These are phyloP conservation scores for Tolypocladium sp. DNA, from an alignment of 2,329 filamentous ascomycete genomes.

Conservation along the genomic window DNA sequence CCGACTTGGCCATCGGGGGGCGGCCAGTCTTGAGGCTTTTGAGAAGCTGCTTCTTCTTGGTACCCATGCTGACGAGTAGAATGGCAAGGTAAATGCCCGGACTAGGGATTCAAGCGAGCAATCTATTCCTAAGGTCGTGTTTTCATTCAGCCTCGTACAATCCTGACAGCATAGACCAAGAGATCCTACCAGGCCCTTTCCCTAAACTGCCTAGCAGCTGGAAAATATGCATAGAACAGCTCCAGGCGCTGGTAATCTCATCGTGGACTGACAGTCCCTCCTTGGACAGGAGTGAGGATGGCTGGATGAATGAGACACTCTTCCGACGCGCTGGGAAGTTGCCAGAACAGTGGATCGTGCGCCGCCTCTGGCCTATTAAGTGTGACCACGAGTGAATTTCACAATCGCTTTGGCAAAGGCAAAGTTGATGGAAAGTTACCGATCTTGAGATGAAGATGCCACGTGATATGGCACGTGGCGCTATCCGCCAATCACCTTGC, in stretches of 20 bases:
- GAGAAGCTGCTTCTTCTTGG: slow-evolving; percentile 32
- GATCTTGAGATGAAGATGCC: too few species aligned
- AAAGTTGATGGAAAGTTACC: not conserved
- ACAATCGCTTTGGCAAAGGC: not conserved
- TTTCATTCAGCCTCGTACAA: not conserved
- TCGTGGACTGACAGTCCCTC: not conserved
- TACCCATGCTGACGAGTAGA: slow-evolving; percentile 28
- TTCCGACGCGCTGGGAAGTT: too few species aligned
- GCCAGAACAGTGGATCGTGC: not conserved
- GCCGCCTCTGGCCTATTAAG: not conserved
- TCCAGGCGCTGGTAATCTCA: not conserved
- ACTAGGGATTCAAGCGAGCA: not conserved
- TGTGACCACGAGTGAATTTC: not conserved
- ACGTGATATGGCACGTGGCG: slow-evolving; percentile 7
- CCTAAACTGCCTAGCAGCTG: not conserved
- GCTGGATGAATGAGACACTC: not conserved
- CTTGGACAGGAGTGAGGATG: not conserved
- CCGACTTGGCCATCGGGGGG: slow-evolving; percentile 43
- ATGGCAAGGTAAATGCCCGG: not conserved
- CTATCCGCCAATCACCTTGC: slow-evolving; percentile 3
- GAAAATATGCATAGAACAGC: not conserved
- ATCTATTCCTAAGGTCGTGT: not conserved
- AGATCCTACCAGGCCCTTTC: not conserved
- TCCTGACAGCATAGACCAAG: not conserved
- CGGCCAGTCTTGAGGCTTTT: slow-evolving; percentile 41